A percentile compares a stretch with the other conserved stretches of the same genome.
Conservation (phyloP, 129 eudicot species). For the Daucus carota region DNA sequence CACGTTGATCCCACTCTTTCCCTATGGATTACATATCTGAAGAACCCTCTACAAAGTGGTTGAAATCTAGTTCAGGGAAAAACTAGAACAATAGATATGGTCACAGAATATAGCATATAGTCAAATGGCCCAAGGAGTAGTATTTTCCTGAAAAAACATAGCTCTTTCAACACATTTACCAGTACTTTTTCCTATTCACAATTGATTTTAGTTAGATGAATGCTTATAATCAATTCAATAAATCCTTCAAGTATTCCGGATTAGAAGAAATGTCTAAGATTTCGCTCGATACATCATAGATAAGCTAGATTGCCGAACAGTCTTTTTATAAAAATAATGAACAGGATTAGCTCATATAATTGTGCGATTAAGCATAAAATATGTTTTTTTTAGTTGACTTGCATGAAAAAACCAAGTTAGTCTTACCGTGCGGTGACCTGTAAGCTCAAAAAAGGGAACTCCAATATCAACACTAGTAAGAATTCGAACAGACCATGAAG, state of each 20-base stretch:
- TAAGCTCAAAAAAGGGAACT: slow-evolving; percentile 47
- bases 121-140: neutral
- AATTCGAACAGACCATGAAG: slow-evolving; percentile 59
- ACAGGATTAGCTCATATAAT: neutral
- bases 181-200: neutral
- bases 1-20: neutral
- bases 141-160: neutral
- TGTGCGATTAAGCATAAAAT: neutral
- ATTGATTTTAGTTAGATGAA: neutral
- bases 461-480: slow-evolving; percentile 24
- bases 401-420: slow-evolving; percentile 9
- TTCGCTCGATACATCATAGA: neutral
- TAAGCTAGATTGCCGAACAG: neutral
- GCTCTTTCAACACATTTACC: neutral
- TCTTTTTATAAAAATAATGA: neutral
- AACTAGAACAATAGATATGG: neutral
- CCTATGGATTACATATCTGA: neutral
- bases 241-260: neutral
- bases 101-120: neutral
- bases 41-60: neutral
- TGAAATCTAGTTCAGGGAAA: neutral
- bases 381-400: neutral
- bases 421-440: slow-evolving; percentile 57
- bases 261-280: too few relatives aligned
- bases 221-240: neutral